A percentile compares a stretch with the other conserved stretches of the same genome.
Evolutionary conservation across 495 filamentous ascomycete genomes (phyloP).

Genomic region (Daldinia loculata): DNA sequence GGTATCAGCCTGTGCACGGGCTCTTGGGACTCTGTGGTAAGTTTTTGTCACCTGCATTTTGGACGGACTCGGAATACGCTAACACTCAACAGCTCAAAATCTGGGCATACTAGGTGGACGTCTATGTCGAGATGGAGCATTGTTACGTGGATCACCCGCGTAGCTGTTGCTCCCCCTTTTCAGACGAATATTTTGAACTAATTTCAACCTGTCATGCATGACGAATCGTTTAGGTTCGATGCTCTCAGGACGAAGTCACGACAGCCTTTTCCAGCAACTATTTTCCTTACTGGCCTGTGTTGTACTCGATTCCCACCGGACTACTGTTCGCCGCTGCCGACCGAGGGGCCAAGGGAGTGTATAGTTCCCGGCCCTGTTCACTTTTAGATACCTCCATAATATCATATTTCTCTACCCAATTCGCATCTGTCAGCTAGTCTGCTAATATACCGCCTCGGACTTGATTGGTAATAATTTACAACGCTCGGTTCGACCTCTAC

Average conservation of each 20-base stretch:
- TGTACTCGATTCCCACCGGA: conserved; percentile 47
- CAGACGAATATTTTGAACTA: conserved; percentile 48
- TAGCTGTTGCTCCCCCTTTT: conserved; percentile 35
- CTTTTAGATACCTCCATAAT: conserved; percentile 40
- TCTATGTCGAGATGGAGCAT: conserved; percentile 6
- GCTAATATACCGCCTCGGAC: conserved; percentile 36
- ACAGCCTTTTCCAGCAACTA: conserved; percentile 54
- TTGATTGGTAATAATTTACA: conserved; percentile 21
- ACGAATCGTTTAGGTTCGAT: conserved; percentile 56
- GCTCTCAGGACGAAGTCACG: conserved; percentile 65
- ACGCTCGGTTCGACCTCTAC: conserved; percentile 1
- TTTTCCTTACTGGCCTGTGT: conserved; percentile 46
- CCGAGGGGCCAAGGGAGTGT: conserved; percentile 41
- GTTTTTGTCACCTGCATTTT: conserved; percentile 46
- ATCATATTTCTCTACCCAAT: conserved; percentile 34
- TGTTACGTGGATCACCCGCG: conserved; percentile 41
- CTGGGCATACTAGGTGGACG: conserved; percentile 71
- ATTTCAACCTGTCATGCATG: conserved; percentile 55
- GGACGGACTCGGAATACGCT: conserved; percentile 22
- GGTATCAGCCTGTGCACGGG: conserved; percentile 99
- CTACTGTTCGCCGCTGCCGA: conserved; percentile 38
- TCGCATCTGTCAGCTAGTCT: conserved; percentile 23
- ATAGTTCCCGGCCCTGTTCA: conserved; percentile 27
- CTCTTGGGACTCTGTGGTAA: conserved; percentile 98
- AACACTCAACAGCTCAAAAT: conserved; percentile 75